These are phyloP conservation scores for Volvox reticuliferus DNA, from an alignment of 139 green algal species.

Conservation along the genomic window DNA sequence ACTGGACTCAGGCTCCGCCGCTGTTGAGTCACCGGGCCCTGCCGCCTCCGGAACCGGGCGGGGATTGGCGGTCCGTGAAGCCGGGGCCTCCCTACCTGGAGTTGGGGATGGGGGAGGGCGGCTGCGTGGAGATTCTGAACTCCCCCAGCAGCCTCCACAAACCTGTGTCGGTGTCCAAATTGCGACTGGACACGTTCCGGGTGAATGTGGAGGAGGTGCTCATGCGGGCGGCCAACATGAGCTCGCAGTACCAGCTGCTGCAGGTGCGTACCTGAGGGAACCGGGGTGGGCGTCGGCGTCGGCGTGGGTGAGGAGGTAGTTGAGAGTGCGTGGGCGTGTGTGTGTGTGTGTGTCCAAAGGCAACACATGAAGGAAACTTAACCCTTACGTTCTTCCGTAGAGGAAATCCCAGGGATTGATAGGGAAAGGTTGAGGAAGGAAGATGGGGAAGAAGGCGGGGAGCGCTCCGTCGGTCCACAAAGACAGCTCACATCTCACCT, in stretches of 20 bases:
- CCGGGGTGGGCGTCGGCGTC: neutral
- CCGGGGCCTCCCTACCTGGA: slow-evolving; percentile 27
- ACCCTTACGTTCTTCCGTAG: too few relatives aligned
- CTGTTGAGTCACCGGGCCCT: slow-evolving; percentile 48
- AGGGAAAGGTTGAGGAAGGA: too few relatives aligned
- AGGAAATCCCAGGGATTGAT: too few relatives aligned
- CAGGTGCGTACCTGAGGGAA: slow-evolving; percentile 10
- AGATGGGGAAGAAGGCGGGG: too few relatives aligned
- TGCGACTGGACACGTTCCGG: slow-evolving; percentile 43
- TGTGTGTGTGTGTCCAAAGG: too few relatives aligned
- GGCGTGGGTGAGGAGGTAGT: too few relatives aligned
- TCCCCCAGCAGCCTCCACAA: neutral
- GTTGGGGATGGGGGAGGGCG: slow-evolving; percentile 32
- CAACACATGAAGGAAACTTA: too few relatives aligned
- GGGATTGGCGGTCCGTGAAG: neutral
- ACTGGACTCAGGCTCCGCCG: slow-evolving; percentile 47
- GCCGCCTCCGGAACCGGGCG: neutral
- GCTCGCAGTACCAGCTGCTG: slow-evolving; percentile 36
- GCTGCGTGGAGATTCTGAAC: slow-evolving; percentile 35
- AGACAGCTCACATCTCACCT: too few relatives aligned
- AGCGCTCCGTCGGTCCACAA: too few relatives aligned
- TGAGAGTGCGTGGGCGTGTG: too few relatives aligned
- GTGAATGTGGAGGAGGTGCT: slow-evolving; percentile 48
- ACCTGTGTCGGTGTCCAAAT: slow-evolving; percentile 25
- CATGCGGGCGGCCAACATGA: slow-evolving; percentile 39